These are phyloP conservation scores for Excoecaria cochinchinensis DNA, from an alignment of 345 rosid genomes.

Conservation along the genomic window DNA sequence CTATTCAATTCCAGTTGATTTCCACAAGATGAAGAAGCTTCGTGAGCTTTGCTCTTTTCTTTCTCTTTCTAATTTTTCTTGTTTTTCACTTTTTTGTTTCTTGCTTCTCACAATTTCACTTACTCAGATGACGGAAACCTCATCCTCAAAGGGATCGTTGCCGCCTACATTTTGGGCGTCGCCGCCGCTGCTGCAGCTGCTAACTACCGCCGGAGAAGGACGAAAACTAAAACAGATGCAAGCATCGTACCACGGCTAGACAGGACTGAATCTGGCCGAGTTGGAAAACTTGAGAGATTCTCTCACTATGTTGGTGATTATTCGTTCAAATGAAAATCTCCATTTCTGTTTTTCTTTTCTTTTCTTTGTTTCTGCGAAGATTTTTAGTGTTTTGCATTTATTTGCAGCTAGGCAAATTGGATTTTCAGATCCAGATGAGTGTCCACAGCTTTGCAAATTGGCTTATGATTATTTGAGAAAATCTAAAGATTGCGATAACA, in stretches of 20 bases:
- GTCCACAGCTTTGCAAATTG: slow-evolving; percentile 80
- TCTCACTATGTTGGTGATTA: slow-evolving; percentile 82
- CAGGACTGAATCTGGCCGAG: slow-evolving; percentile 55
- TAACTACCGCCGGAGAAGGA: slow-evolving; percentile 23
- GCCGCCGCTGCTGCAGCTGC: slow-evolving; percentile 22
- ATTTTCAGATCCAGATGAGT: slow-evolving; percentile 65
- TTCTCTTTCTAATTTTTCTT: background rate
- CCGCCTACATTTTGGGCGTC: slow-evolving; percentile 35
- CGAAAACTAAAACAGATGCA: slow-evolving; percentile 1
- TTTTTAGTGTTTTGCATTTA: background rate
- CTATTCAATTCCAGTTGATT: background rate
- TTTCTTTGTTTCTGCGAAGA: background rate
- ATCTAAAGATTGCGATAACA: slow-evolving; percentile 65
- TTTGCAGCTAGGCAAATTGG: slow-evolving; percentile 84
- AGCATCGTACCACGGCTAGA: slow-evolving; percentile 42
- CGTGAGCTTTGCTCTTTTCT: background rate
- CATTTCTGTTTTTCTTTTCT: background rate
- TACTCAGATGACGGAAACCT: slow-evolving; percentile 22
- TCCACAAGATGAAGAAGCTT: background rate
- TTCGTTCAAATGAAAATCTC: background rate
- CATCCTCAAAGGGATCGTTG: slow-evolving; percentile 21
- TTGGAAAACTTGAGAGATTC: slow-evolving; percentile 65
- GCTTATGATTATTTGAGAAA: slow-evolving; percentile 77
- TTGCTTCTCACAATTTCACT: background rate
- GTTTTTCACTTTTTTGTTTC: background rate